Base-by-base conservation (phyloP, 2,329 filamentous ascomycete genomes). In the Neonectria faginata region DNA sequence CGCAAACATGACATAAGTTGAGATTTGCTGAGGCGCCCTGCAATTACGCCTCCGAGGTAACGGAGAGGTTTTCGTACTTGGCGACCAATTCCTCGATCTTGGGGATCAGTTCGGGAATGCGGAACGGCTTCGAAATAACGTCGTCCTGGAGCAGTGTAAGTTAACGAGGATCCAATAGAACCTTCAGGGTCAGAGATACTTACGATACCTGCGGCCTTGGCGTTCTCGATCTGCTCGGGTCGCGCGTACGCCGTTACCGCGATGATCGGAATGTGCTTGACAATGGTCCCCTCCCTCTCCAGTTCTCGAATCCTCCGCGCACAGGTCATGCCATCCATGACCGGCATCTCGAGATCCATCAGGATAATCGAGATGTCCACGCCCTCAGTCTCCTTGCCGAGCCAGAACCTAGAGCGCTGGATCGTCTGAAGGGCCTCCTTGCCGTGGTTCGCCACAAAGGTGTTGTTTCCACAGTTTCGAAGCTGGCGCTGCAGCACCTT, bases 261-360 rank as follows among this genome's bases (percentile, higher is more conserved):
- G 70, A 93, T 92, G 70, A 93, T 92, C 2, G 91, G 90, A n/a
- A 93, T 87, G 72, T 92, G 91, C 54, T 83, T 80, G 18, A 85
- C 82, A 52, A 92, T 85, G 33, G 83, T 86, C 20, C 88, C 88
- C 57, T 87, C 82, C 53, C 79, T 80, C 75, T 94, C 91, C 18
- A 92, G 81, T 64, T 90, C 85, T 18, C 92, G 85, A 57, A 95
- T 93, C 64, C 82, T 86, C 45, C 85, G 83, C 12, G 91, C 89
- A 67, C 91, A 93, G 2, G 90, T 91, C 77, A 92, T 87, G 39
- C 92, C 92, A 72, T 94, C 91, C 92, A 94, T 94, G 47, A 93
- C 85, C 1, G 92, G 92, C 92, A 94, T 94, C 73, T 94, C 91
- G 52, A 93, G 83, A 74, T 94, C 92, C 91, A 94, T 93, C 6